Base-by-base conservation (phyloP, 2,329 filamentous ascomycete genomes). In the Emydomyces testavorans region DNA sequence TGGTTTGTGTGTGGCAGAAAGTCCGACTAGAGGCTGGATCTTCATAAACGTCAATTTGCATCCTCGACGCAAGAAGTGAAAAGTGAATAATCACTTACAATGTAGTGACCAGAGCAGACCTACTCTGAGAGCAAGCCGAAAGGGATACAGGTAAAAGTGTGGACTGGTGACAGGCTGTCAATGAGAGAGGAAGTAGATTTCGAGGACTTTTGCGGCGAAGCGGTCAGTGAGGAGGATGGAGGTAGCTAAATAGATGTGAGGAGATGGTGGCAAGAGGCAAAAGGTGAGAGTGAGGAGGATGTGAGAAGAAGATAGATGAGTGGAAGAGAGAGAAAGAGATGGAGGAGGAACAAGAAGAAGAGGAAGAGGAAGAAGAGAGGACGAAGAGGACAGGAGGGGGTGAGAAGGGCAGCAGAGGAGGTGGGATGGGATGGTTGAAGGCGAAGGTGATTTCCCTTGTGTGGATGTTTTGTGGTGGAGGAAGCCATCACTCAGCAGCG, bases 201-300 rank as follows among this genome's bases (percentile, higher is more conserved):
- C n/a, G 24, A 24, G 26, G 18, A 24, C 2, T 7, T 50, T 51
- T 45, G 53, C 44, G 54, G 54, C 50, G 49, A 54, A 54, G 49
- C 21, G 48, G 55, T 55, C 53, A 52, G 56, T 54, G 58, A 55
- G 59, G 58, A 59, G 58, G 55, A 60, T 56, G 56, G 58, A 62
- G 53, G 50, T 55, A 50, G 43, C 47, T 45, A 50, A 56, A 58
- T 50, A 52, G 52, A 50, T 51, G 53, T 54, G 52, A 56, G 51
- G 47, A 45, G 20, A 37, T 26, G 38, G 43, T 38, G 42, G 42
- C 15, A 21, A 38, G 10, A 13, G 28, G 34, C n/a, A 23, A 38
- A 53, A 55, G 55, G 52, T 52, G 54, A 51, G 53, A 48, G 48
- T 54, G 50, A 51, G 52, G 54, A 50, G 54, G 53, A 52, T 48